phyloP scores from a whole-genome alignment of 2,329 filamentous ascomycete species.

The Fusarium gaditjirri region DNA sequence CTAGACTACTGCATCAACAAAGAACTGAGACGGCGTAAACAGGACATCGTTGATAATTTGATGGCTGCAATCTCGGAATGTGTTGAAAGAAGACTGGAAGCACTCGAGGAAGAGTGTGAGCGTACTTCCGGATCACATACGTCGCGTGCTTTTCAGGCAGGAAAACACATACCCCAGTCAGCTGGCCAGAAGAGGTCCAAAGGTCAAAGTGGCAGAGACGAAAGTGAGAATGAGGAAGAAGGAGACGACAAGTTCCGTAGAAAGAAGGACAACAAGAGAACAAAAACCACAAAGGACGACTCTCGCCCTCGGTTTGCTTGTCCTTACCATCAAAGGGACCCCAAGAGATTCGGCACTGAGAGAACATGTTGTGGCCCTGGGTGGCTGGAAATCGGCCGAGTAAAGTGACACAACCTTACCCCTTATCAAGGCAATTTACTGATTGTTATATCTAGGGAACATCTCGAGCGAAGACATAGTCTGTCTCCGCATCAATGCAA shows the following conservation, averaged over 20 bases:
- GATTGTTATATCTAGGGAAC: slow-evolving; percentile 31
- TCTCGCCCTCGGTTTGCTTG: slow-evolving; percentile 48
- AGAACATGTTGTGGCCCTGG: slow-evolving; percentile 42
- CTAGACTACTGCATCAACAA: slow-evolving; percentile 23
- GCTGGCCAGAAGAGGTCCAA: slow-evolving; percentile 36
- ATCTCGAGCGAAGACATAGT: slow-evolving; percentile 37
- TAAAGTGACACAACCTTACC: slow-evolving; percentile 37
- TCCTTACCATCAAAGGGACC: slow-evolving; percentile 51
- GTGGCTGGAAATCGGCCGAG: slow-evolving; percentile 34
- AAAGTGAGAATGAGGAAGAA: slow-evolving; percentile 45
- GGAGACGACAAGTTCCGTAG: slow-evolving; percentile 46
- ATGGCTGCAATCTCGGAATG: slow-evolving; percentile 26
- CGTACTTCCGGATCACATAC: slow-evolving; percentile 15
- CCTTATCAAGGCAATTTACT: background rate
- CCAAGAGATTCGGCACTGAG: slow-evolving; percentile 35
- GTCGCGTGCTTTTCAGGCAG: slow-evolving; percentile 26
- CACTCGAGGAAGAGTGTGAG: slow-evolving; percentile 36
- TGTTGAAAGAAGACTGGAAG: slow-evolving; percentile 35
- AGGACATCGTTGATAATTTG: slow-evolving; percentile 23
- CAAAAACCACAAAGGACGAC: slow-evolving; percentile 49
- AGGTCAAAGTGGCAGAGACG: slow-evolving; percentile 35
- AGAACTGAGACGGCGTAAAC: slow-evolving; percentile 24
- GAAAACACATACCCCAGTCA: slow-evolving; percentile 8
- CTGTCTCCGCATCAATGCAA: slow-evolving; percentile 35
- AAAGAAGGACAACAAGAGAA: slow-evolving; percentile 50